Conservation (phyloP, 148 eudicot genomes). For the Tetragonia tetragonoides region DNA sequence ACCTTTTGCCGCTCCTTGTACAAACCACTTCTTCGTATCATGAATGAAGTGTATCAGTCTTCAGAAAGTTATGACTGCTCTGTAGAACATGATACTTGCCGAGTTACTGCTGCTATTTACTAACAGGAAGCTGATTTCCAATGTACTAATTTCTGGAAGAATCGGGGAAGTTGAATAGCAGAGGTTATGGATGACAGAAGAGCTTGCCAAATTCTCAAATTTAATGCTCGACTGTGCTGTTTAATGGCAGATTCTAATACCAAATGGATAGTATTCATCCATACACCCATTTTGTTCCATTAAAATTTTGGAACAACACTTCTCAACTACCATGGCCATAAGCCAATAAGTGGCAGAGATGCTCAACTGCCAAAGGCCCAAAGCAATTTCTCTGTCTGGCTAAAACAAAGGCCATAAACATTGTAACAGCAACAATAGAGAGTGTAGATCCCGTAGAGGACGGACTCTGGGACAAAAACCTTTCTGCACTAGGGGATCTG, state of each 20-base stretch:
- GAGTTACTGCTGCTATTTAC: not conserved
- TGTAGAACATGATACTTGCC: not conserved
- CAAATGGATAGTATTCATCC: not conserved
- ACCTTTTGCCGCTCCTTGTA: not conserved
- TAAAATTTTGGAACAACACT: not conserved
- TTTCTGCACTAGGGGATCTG: not conserved
- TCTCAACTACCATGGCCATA: not conserved
- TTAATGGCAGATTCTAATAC: not conserved
- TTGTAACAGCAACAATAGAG: not conserved
- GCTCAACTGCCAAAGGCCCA: not conserved
- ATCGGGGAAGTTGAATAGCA: not conserved
- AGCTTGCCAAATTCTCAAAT: slow-evolving; percentile 1
- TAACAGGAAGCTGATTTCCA: not conserved
- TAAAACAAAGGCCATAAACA: not conserved
- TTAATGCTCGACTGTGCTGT: not conserved
- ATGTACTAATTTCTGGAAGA: not conserved
- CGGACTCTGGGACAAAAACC: not conserved
- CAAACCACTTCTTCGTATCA: not conserved
- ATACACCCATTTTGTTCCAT: not conserved
- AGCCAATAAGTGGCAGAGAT: not conserved
- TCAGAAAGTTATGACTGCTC: not conserved
- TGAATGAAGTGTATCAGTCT: not conserved
- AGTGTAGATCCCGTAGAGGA: too few species aligned
- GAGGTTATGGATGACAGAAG: not conserved
- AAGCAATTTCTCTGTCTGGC: not conserved